phyloP scores from a whole-genome alignment of 345 rosid genomes.

The Streptanthus diversifolius region DNA sequence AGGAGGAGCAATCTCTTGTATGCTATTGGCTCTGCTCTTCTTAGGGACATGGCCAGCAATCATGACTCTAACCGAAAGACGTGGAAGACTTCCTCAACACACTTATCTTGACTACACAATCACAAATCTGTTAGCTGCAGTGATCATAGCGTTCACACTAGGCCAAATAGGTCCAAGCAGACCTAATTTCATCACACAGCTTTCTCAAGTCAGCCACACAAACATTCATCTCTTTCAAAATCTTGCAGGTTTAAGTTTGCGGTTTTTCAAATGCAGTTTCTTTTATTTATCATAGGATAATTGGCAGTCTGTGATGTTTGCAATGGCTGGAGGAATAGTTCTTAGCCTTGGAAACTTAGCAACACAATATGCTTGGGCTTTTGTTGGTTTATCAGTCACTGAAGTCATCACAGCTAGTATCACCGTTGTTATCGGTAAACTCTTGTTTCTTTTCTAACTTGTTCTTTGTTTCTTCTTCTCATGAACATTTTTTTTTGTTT shows the following conservation, averaged over 20 bases:
- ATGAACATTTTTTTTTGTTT: neutral
- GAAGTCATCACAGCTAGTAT: constrained; percentile 76
- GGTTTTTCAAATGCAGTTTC: neutral
- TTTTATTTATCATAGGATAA: constrained; percentile 49
- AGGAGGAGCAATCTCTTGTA: constrained; percentile 78
- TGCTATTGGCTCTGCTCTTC: constrained; percentile 69
- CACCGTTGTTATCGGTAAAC: constrained; percentile 64
- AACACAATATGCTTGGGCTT: constrained; percentile 87
- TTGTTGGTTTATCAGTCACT: constrained; percentile 78
- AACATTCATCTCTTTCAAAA: neutral
- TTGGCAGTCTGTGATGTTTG: constrained; percentile 78
- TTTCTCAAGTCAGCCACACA: constrained; percentile 46
- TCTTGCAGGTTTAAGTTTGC: neutral
- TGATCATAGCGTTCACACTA: constrained; percentile 77
- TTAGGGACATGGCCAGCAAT: constrained; percentile 96
- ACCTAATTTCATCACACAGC: constrained; percentile 70
- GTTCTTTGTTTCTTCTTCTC: neutral
- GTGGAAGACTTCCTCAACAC: constrained; percentile 89
- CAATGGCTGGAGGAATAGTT: constrained; percentile 77
- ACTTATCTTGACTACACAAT: constrained; percentile 87
- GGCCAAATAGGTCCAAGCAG: constrained; percentile 55
- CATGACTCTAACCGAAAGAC: constrained; percentile 70
- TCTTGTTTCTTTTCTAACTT: neutral
- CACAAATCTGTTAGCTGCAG: constrained; percentile 73
- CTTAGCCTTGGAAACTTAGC: constrained; percentile 83